Conservation (phyloP, 2,329 filamentous ascomycete genomes). For the Sodiomyces alkalinus region DNA sequence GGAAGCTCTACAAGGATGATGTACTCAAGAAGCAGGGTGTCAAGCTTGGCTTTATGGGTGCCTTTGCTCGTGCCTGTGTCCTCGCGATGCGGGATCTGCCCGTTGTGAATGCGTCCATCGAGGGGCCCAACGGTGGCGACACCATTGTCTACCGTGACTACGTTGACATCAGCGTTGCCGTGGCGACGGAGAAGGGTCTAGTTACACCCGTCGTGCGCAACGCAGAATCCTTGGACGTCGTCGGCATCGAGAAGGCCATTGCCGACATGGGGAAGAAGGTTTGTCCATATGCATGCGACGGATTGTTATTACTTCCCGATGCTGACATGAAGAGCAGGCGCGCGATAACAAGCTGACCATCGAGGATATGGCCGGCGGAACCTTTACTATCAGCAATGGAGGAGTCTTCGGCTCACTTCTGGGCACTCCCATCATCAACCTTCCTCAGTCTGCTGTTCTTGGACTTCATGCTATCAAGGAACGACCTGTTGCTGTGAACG, state of each 20-base stretch:
- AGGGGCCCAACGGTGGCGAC: constrained; percentile 86
- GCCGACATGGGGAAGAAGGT: constrained; percentile 88
- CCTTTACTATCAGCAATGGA: constrained; percentile 95
- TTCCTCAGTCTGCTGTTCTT: constrained; percentile 82
- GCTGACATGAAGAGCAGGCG: constrained; percentile 37
- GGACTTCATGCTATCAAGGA: constrained; percentile 97
- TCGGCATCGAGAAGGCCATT: constrained; percentile 81
- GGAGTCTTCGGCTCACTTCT: constrained; percentile 95
- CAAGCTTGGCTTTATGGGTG: constrained; percentile 99
- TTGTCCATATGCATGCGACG: too few species aligned
- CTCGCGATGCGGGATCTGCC: constrained; percentile 93
- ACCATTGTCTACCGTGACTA: constrained; percentile 98
- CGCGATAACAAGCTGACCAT: constrained; percentile 94
- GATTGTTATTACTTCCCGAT: neutral
- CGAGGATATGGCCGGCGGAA: constrained; percentile 97
- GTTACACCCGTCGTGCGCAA: constrained; percentile 96
- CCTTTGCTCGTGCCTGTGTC: constrained; percentile 79
- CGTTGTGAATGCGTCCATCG: constrained; percentile 89
- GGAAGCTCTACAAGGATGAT: constrained; percentile 94
- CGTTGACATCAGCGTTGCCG: constrained; percentile 92
- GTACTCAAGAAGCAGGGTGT: constrained; percentile 90
- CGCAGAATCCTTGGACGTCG: constrained; percentile 72
- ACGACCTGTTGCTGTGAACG: constrained; percentile 74
- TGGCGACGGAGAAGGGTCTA: constrained; percentile 92
- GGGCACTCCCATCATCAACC: constrained; percentile 97